phyloP scores from a whole-genome alignment of 805 yeast genomes.

The Ogataea kodamae region DNA sequence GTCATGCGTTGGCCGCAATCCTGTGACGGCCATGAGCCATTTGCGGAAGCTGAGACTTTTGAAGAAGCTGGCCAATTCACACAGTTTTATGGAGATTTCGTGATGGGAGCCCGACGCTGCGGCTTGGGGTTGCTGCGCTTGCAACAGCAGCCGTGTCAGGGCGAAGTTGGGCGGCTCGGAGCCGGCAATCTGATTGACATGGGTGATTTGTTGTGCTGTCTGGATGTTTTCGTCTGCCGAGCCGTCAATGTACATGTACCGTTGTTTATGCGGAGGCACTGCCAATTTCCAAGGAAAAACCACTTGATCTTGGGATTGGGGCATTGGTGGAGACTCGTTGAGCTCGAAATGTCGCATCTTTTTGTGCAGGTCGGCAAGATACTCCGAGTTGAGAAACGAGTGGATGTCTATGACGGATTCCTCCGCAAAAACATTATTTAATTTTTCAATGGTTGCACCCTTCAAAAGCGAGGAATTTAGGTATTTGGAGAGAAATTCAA shows the following conservation, averaged over 20 bases:
- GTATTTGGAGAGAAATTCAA: slow-evolving; percentile 47
- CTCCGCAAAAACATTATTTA: slow-evolving; percentile 54
- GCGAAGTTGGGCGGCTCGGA: slow-evolving; percentile 58
- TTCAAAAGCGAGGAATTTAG: slow-evolving; percentile 53
- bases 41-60: slow-evolving; percentile 60
- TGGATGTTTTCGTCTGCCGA: slow-evolving; percentile 34
- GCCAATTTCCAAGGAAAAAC: slow-evolving; percentile 83
- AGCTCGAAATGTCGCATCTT: slow-evolving; percentile 57
- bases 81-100: slow-evolving; percentile 36
- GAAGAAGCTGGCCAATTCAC: slow-evolving; percentile 55
- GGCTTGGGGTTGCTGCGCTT: slow-evolving; percentile 3
- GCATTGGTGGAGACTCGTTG: slow-evolving; percentile 49
- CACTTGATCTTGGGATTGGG: slow-evolving; percentile 53
- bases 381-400: slow-evolving; percentile 57
- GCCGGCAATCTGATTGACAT: slow-evolving; percentile 28
- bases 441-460: slow-evolving; percentile 34
- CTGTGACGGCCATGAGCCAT: slow-evolving; percentile 65
- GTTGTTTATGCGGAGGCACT: slow-evolving; percentile 89
- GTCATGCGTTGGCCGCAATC: slow-evolving; percentile 57
- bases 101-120: slow-evolving; percentile 8
- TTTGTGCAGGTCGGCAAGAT: slow-evolving; percentile 44
- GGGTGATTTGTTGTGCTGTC: slow-evolving; percentile 33
- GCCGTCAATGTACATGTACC: slow-evolving; percentile 81
- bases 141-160: slow-evolving; percentile 17
- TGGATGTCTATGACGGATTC: slow-evolving; percentile 69